A percentile compares a stretch with the other conserved stretches of the same genome.
phyloP scores from a whole-genome alignment of 2,329 filamentous ascomycete species.

The Phaeosphaeriaceae sp. region DNA sequence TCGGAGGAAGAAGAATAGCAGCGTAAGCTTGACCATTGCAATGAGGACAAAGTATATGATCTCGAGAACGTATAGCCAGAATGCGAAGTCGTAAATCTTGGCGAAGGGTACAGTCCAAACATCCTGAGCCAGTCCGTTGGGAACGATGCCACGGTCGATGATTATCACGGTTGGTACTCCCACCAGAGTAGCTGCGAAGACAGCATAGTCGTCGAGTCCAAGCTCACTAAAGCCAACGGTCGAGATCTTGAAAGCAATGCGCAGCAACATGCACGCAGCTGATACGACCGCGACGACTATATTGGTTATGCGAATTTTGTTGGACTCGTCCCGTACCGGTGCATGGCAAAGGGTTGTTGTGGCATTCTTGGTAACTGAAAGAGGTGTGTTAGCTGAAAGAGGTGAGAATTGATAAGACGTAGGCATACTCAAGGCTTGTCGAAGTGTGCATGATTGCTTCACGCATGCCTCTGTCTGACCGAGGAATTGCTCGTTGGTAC shows the following conservation, averaged over 20 bases:
- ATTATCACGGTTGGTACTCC: slow-evolving; percentile 11
- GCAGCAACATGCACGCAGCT: slow-evolving; percentile 37
- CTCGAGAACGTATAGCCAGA: slow-evolving; percentile 34
- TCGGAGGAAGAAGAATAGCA: slow-evolving; percentile 34
- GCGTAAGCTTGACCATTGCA: slow-evolving; percentile 28
- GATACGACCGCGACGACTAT: slow-evolving; percentile 42
- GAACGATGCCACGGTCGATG: slow-evolving; percentile 14
- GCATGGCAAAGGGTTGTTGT: slow-evolving; percentile 46
- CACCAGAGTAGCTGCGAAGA: background rate
- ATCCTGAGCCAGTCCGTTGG: slow-evolving; percentile 55
- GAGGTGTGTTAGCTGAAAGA: background rate
- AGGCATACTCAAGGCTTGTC: slow-evolving; percentile 16
- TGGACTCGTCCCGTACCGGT: slow-evolving; percentile 43
- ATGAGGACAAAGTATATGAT: slow-evolving; percentile 38
- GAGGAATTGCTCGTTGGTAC: slow-evolving; percentile 13
- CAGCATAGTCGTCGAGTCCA: slow-evolving; percentile 46
- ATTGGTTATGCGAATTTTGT: slow-evolving; percentile 35
- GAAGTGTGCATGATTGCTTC: slow-evolving; percentile 13
- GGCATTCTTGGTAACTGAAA: slow-evolving; percentile 48
- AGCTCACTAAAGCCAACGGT: slow-evolving; percentile 29
- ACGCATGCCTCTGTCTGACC: slow-evolving; percentile 17
- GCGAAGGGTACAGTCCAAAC: slow-evolving; percentile 56
- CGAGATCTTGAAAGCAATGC: slow-evolving; percentile 43
- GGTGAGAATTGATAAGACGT: background rate
- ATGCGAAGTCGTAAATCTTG: slow-evolving; percentile 52